A percentile compares a stretch with the other conserved stretches of the same genome.
phyloP scores from a whole-genome alignment of 1,139 yeast genomes.

The Geotrichum australiense region DNA sequence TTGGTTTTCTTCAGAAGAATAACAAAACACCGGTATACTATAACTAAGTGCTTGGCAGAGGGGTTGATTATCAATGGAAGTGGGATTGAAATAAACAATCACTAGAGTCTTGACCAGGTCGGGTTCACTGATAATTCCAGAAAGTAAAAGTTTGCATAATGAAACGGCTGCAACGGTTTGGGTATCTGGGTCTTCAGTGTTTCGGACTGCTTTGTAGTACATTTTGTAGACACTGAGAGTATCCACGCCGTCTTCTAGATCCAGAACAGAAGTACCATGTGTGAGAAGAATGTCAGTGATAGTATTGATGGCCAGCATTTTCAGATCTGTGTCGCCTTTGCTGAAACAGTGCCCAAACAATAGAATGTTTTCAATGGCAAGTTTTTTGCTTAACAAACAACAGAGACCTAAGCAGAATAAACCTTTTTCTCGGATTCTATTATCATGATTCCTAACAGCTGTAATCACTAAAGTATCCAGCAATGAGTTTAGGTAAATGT shows the following conservation, averaged over 20 bases:
- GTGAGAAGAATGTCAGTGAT: conserved; percentile 73
- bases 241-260: conserved; percentile 57
- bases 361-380: conserved; percentile 49
- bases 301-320: conserved; percentile 57
- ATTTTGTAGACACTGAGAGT: conserved; percentile 55
- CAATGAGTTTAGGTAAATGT: conserved; percentile 63
- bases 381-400: conserved; percentile 56
- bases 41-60: conserved; percentile 77
- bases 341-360: conserved; percentile 61
- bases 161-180: conserved; percentile 87
- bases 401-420: conserved; percentile 72
- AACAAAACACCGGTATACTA: conserved; percentile 86
- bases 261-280: conserved; percentile 65
- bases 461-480: conserved; percentile 77
- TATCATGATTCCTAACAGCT: conserved; percentile 58
- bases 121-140: conserved; percentile 65
- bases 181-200: conserved; percentile 47
- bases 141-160: conserved; percentile 70
- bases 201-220: conserved; percentile 53
- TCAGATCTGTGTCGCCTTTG: conserved; percentile 53
- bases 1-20: conserved; percentile 71
- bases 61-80: conserved; percentile 54
- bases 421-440: conserved; percentile 60
- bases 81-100: conserved; percentile 67
- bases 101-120: conserved; percentile 67